These are phyloP conservation scores for Trichoderma asperelloides DNA, from an alignment of 495 filamentous ascomycete genomes.

Conservation along the genomic window DNA sequence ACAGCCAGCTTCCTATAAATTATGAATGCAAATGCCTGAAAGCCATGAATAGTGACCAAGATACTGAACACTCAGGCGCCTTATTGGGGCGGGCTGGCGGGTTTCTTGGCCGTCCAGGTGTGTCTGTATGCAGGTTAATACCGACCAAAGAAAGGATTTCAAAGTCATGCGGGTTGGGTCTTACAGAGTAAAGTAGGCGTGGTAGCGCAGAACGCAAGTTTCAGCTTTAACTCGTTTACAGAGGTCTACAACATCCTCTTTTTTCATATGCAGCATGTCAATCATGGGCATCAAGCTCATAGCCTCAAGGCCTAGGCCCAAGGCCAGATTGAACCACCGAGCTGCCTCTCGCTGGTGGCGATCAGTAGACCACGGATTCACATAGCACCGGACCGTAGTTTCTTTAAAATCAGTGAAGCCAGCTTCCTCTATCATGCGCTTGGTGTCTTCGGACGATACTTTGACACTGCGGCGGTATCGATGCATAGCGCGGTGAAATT, in stretches of 20 bases:
- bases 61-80: neutral
- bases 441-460: conserved; percentile 53
- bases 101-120: conserved; percentile 36
- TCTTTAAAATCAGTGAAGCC: conserved; percentile 84
- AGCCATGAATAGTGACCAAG: too few species aligned
- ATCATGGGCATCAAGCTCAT: conserved; percentile 68
- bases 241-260: conserved; percentile 57
- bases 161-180: conserved; percentile 22
- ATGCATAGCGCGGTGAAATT: conserved; percentile 61
- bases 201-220: conserved; percentile 59
- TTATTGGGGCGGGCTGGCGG: neutral
- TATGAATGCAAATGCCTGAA: too few species aligned
- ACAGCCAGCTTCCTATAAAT: too few species aligned
- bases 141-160: conserved; percentile 18
- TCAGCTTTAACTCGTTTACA: conserved; percentile 55
- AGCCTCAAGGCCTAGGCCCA: conserved; percentile 64
- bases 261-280: conserved; percentile 52
- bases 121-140: conserved; percentile 28
- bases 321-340: conserved; percentile 75
- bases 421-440: conserved; percentile 52
- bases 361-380: conserved; percentile 73
- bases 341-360: conserved; percentile 61
- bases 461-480: conserved; percentile 55
- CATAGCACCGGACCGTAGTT: conserved; percentile 58
- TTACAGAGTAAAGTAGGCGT: conserved; percentile 62